Conservation (phyloP, 2,329 filamentous ascomycete species). For the Phyllosticta capitalensis region DNA sequence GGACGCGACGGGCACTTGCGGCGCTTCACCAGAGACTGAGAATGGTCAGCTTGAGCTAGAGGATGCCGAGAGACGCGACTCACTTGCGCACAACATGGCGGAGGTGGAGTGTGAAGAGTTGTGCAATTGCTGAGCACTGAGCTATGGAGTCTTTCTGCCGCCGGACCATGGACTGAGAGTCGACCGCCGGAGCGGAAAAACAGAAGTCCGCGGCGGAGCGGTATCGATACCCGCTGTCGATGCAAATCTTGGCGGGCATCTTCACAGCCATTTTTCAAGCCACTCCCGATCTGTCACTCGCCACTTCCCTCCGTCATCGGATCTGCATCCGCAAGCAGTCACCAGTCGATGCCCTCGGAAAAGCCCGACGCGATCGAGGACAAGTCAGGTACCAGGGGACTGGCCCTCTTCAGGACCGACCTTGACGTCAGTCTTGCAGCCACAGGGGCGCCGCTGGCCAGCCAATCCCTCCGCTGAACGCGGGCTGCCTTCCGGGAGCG, state of each 20-base stretch:
- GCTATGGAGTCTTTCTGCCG: neutral
- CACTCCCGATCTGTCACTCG: too few relatives aligned
- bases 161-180: neutral
- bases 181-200: neutral
- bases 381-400: neutral
- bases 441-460: neutral
- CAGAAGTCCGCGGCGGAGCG: neutral
- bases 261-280: neutral
- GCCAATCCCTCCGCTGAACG: neutral
- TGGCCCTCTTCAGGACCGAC: neutral
- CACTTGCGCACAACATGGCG: constrained; percentile 32
- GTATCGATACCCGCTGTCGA: neutral
- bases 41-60: constrained; percentile 13
- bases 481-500: neutral
- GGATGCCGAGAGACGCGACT: constrained; percentile 11
- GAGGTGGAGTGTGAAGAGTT: neutral
- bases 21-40: constrained; percentile 89
- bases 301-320: neutral
- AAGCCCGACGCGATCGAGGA: neutral
- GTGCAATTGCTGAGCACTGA: constrained; percentile 1
- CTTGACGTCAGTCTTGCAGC: neutral
- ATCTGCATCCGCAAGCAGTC: neutral
- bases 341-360: neutral
- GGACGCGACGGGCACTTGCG: constrained; percentile 88
- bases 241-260: neutral